Evolutionary conservation across 352 stramenopile species (phyloP).

Genomic region (Aphanomyces cochlioides): DNA sequence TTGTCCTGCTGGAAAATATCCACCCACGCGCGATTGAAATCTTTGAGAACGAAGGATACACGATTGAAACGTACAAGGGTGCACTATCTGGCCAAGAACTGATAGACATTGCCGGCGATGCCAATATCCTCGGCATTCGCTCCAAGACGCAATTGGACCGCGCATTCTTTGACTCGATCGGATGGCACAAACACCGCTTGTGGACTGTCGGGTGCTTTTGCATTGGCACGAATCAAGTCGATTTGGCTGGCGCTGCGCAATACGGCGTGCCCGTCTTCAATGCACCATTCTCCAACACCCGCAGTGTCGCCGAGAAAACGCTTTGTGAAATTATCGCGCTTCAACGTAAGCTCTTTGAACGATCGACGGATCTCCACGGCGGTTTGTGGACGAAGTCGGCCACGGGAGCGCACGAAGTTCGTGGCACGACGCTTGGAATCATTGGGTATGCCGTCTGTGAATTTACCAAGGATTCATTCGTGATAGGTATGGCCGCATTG

Average conservation of each 20-base stretch:
- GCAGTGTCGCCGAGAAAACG: slow-evolving; percentile 81
- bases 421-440: slow-evolving; percentile 74
- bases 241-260: slow-evolving; percentile 50
- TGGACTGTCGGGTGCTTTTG: slow-evolving; percentile 82
- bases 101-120: slow-evolving; percentile 62
- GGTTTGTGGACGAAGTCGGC: slow-evolving; percentile 79
- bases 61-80: slow-evolving; percentile 71
- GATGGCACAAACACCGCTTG: slow-evolving; percentile 72
- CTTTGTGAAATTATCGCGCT: slow-evolving; percentile 75
- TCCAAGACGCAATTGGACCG: slow-evolving; percentile 79
- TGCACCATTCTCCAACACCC: slow-evolving; percentile 81
- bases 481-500: slow-evolving; percentile 51
- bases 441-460: slow-evolving; percentile 46
- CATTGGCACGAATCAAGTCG: slow-evolving; percentile 82
- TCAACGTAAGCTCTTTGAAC: slow-evolving; percentile 77
- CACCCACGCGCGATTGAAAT: slow-evolving; percentile 69
- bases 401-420: slow-evolving; percentile 72
- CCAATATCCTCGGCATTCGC: slow-evolving; percentile 73
- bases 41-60: slow-evolving; percentile 74
- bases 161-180: slow-evolving; percentile 70
- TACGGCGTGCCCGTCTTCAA: slow-evolving; percentile 80
- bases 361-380: slow-evolving; percentile 69
- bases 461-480: background rate
- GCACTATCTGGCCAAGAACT: slow-evolving; percentile 71
- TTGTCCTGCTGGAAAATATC: slow-evolving; percentile 82